These are phyloP conservation scores for Diversispora epigaea DNA, from an alignment of 192 early-diverging fungal genomes.

Conservation along the genomic window DNA sequence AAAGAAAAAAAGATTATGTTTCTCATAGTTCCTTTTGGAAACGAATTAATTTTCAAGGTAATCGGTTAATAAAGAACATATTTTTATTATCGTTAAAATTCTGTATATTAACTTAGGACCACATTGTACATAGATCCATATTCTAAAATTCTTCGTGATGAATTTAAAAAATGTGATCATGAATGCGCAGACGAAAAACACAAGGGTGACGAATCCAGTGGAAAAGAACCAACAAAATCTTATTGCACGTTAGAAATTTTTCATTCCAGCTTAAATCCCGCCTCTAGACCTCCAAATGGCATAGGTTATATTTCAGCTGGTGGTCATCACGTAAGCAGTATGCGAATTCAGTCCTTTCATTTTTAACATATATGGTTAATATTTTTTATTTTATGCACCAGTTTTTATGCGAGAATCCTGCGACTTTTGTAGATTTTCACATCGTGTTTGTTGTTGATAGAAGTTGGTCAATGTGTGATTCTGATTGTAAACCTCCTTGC, in stretches of 20 bases:
- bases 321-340: constrained; percentile 28
- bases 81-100: background rate
- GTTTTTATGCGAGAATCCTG: constrained; percentile 38
- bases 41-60: constrained; percentile 40
- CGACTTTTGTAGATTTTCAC: constrained; percentile 26
- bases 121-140: constrained; percentile 37
- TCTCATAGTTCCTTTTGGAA: constrained; percentile 41
- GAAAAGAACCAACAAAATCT: constrained; percentile 9
- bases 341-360: background rate
- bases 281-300: background rate
- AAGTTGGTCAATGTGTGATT: constrained; percentile 14
- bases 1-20: constrained; percentile 26
- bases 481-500: constrained; percentile 3
- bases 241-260: constrained; percentile 25
- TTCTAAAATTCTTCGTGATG: constrained; percentile 30
- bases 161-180: constrained; percentile 39
- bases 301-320: constrained; percentile 32
- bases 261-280: background rate
- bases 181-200: constrained; percentile 40
- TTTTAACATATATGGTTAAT: background rate
- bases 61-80: background rate
- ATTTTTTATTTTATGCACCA: background rate
- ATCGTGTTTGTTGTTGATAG: constrained; percentile 33
- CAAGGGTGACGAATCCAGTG: background rate
- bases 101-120: too few relatives aligned